phyloP scores from a whole-genome alignment of 257 asterid genomes.

The Solanum arcanum region DNA sequence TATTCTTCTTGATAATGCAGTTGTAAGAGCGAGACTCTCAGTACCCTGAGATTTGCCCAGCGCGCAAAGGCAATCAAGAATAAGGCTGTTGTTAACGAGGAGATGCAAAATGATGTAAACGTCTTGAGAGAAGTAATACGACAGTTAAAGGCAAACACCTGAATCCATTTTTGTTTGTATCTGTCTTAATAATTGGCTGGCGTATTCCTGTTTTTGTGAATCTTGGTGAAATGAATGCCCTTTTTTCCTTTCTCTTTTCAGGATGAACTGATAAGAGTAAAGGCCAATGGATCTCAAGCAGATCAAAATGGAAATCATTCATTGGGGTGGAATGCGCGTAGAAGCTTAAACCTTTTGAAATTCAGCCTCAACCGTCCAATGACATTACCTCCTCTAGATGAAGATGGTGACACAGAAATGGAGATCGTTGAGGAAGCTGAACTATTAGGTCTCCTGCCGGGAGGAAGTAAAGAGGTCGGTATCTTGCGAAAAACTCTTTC shows the following conservation, averaged over 20 bases:
- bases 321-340: conserved; percentile 82
- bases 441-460: not conserved
- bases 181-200: not conserved
- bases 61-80: conserved; percentile 98
- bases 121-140: conserved; percentile 78
- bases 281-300: conserved; percentile 42
- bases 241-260: conserved; percentile 1
- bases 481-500: not conserved
- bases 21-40: conserved; percentile 81
- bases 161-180: not conserved
- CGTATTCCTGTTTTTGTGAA: not conserved
- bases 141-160: conserved; percentile 46
- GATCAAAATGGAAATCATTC: conserved; percentile 49
- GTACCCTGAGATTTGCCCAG: conserved; percentile 96
- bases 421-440: conserved; percentile 61
- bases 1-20: conserved; percentile 31
- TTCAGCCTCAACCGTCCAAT: conserved; percentile 85
- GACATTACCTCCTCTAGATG: conserved; percentile 48
- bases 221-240: not conserved
- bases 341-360: conserved; percentile 84
- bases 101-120: conserved; percentile 90
- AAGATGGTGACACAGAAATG: conserved; percentile 95
- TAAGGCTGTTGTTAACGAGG: conserved; percentile 85
- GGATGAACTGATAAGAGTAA: conserved; percentile 81
- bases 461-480: not conserved